Percentiles rank a stretch among this genome's conserved stretches.
Conservation (phyloP, 2,329 filamentous ascomycete species). For the Colletotrichum sp. region DNA sequence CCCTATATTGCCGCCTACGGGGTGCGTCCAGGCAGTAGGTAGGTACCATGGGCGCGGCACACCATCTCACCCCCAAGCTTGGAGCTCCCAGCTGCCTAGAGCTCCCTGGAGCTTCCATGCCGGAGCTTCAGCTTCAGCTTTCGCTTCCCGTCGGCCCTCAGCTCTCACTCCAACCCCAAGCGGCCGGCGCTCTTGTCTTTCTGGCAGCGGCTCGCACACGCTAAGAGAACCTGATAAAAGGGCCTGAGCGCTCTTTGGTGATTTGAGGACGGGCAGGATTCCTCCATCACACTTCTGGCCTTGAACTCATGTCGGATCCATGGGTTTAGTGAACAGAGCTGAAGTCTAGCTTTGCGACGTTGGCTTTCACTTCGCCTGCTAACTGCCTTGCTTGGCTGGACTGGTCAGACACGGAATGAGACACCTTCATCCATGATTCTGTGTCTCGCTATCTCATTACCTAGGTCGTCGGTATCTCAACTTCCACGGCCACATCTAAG, state of each 20-base stretch:
- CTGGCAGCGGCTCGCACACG: background rate
- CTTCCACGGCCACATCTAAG: background rate
- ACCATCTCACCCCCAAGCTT: background rate
- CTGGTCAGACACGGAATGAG: background rate
- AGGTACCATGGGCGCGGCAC: background rate
- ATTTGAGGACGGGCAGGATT: background rate
- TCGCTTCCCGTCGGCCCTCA: background rate
- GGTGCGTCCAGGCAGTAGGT: background rate
- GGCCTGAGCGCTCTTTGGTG: background rate
- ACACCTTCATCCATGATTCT: background rate
- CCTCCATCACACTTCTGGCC: background rate
- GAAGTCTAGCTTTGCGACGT: background rate
- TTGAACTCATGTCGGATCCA: background rate
- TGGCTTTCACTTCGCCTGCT: background rate
- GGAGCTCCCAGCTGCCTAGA: background rate
- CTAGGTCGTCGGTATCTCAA: background rate
- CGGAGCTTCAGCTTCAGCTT: background rate
- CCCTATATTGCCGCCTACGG: background rate
- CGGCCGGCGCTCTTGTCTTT: background rate
- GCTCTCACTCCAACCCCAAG: background rate
- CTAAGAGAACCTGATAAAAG: background rate
- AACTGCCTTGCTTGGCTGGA: background rate
- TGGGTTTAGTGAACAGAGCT: background rate
- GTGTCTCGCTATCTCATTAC: background rate
- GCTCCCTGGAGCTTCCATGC: background rate